Base-by-base conservation (phyloP, 2,329 filamentous ascomycete species). In the Herpotrichia juniperi region DNA sequence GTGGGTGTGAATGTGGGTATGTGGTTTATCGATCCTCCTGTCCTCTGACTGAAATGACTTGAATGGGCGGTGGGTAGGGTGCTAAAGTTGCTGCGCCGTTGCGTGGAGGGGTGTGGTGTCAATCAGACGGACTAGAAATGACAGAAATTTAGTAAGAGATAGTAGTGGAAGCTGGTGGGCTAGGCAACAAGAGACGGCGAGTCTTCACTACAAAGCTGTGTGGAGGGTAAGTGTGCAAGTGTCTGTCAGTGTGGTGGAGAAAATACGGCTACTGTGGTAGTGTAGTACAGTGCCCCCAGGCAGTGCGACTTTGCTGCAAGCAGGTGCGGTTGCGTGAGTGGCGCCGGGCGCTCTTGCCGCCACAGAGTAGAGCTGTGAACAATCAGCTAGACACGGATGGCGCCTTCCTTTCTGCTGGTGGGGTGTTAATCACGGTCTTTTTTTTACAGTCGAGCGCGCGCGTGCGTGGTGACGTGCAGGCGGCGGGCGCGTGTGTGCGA, bases 291-390 rank as follows among this genome's bases (percentile, higher is more conserved):
- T 17, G 44, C 51, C 32, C 43, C 31, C 51, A 52, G 49, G 56
- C 26, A 30, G 58, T 62, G 51, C 50, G n/a, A 56, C 55, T 42
- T 50, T 51, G n/a, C n/a, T n/a, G 54, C 50, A 54, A 31, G 48
- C 34, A 58, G 53, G 45, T 34, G 56, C 50, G 47, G 14, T 47
- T 54, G 55, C 57, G 25, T 50, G 42, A 39, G 40, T 43, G 26
- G 30, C 32, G 46, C 35, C n/a, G 8, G 17, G 10, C 32, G 32
- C 32, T 35, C n/a, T n/a, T n/a, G n/a, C n/a, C n/a, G n/a, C n/a
- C n/a, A n/a, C n/a, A n/a, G n/a, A n/a, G n/a, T n/a, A n/a, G n/a
- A 28, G 26, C 26, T 6, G 26, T 28, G 26, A 28, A 28, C 7
- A 12, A 28, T 28, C 26, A 28, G 12, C 12, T 28, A 28, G 26